phyloP scores from a whole-genome alignment of 2,329 filamentous ascomycete species.

The Purpureocillium lavendulum region DNA sequence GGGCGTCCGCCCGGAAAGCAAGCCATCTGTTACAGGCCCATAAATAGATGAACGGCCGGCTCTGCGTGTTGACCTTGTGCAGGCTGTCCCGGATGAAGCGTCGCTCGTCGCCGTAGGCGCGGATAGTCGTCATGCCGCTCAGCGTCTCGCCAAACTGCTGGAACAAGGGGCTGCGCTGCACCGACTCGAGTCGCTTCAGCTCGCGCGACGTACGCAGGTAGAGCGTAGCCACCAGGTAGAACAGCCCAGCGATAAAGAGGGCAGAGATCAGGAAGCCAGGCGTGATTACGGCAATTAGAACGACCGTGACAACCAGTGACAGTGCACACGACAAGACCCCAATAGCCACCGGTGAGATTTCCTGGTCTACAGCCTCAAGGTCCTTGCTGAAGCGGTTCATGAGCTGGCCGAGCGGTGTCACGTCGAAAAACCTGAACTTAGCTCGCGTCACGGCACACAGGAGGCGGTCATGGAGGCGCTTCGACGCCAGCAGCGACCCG shows the following conservation, averaged over 20 bases:
- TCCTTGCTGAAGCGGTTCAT: constrained; percentile 99
- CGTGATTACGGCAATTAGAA: constrained; percentile 80
- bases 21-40: constrained; percentile 98
- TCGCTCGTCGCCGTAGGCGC: constrained; percentile 89
- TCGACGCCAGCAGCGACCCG: constrained; percentile 82
- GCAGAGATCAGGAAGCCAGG: constrained; percentile 85
- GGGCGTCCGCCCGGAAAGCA: constrained; percentile 80
- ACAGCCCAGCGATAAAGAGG: constrained; percentile 74
- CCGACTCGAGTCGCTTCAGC: constrained; percentile 87
- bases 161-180: constrained; percentile 89
- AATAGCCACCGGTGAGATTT: constrained; percentile 87
- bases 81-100: constrained; percentile 93
- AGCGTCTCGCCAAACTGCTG: constrained; percentile 97
- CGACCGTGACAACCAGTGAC: constrained; percentile 72
- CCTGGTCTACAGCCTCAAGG: constrained; percentile 88
- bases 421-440: constrained; percentile 96
- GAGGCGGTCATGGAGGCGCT: constrained; percentile 70
- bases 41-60: constrained; percentile 88
- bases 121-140: constrained; percentile 90
- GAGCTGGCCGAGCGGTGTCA: constrained; percentile 87
- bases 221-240: constrained; percentile 74
- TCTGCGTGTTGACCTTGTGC: constrained; percentile 77
- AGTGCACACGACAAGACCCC: constrained; percentile 57
- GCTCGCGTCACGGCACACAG: constrained; percentile 76
- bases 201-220: constrained; percentile 92